These are phyloP conservation scores for Trypanosoma scelopori DNA, from an alignment of 208 protist genomes.

Conservation along the genomic window DNA sequence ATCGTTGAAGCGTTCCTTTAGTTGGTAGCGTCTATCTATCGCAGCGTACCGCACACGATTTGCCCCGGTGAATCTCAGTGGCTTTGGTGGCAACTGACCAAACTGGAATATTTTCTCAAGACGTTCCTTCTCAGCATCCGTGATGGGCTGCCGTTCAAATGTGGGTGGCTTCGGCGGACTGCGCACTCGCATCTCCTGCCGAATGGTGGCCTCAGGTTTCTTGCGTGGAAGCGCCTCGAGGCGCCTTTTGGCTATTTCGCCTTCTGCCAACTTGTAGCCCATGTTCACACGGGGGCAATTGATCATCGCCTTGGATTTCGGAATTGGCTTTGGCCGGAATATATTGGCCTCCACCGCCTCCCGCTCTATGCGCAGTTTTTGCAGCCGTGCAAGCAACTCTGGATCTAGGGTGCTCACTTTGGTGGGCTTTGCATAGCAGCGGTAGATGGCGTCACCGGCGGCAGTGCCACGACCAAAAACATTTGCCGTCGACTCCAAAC, in stretches of 20 bases:
- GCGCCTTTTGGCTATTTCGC: conserved; percentile 64
- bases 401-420: conserved; percentile 86
- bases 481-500: conserved; percentile 30
- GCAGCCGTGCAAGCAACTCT: conserved; percentile 57
- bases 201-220: conserved; percentile 53
- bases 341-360: conserved; percentile 63
- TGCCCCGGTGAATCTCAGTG: conserved; percentile 58
- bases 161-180: conserved; percentile 25
- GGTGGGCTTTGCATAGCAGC: conserved; percentile 67
- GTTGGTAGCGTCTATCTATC: conserved; percentile 47
- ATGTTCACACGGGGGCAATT: conserved; percentile 62
- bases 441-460: conserved; percentile 86
- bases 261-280: conserved; percentile 34
- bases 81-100: conserved; percentile 61
- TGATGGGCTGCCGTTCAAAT: conserved; percentile 55
- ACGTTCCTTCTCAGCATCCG: conserved; percentile 78
- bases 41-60: conserved; percentile 52
- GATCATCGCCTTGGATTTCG: conserved; percentile 78
- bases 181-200: conserved; percentile 37
- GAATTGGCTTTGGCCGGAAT: conserved; percentile 69
- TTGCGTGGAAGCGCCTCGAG: conserved; percentile 70
- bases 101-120: conserved; percentile 81
- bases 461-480: conserved; percentile 86
- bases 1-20: conserved; percentile 65
- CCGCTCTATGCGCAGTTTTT: conserved; percentile 53